Percentiles rank a stretch among this genome's conserved stretches.
phyloP scores from a whole-genome alignment of 371 early-diverging fungal genomes.

The Haplosporangium sp. region DNA sequence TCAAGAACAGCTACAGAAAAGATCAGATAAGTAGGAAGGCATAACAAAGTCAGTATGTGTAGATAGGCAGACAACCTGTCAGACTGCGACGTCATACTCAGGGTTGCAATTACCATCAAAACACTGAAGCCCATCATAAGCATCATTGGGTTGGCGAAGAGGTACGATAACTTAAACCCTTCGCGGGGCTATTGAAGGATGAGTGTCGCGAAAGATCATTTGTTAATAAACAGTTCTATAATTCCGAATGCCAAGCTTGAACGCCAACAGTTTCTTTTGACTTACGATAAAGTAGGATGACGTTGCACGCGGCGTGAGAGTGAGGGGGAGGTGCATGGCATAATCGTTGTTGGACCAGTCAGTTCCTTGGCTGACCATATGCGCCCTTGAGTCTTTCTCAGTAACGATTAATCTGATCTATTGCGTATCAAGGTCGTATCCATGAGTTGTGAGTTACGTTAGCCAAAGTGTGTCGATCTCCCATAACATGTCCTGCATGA shows the following conservation, averaged over 20 bases:
- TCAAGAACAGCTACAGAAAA: slow-evolving; percentile 51
- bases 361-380: slow-evolving; percentile 28
- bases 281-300: slow-evolving; percentile 40
- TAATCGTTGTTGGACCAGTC: slow-evolving; percentile 55
- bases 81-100: background rate
- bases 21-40: background rate
- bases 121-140: slow-evolving; percentile 68
- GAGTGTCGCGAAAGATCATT: background rate
- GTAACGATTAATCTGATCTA: slow-evolving; percentile 30
- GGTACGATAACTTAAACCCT: slow-evolving; percentile 59
- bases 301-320: slow-evolving; percentile 25
- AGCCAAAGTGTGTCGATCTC: background rate
- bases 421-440: background rate
- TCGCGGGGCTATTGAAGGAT: slow-evolving; percentile 57
- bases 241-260: background rate
- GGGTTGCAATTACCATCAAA: slow-evolving; percentile 43
- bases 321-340: slow-evolving; percentile 28
- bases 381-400: slow-evolving; percentile 28
- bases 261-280: background rate
- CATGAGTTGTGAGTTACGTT: background rate
- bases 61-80: background rate
- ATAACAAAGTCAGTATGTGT: background rate
- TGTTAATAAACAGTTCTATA: background rate
- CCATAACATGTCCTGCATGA: background rate
- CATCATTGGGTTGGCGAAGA: slow-evolving; percentile 70